Percentiles rank a stretch among this genome's conserved stretches.
These are phyloP conservation scores for Arthrinium puccinioides DNA, from an alignment of 2,329 filamentous ascomycete species.

Conservation along the genomic window DNA sequence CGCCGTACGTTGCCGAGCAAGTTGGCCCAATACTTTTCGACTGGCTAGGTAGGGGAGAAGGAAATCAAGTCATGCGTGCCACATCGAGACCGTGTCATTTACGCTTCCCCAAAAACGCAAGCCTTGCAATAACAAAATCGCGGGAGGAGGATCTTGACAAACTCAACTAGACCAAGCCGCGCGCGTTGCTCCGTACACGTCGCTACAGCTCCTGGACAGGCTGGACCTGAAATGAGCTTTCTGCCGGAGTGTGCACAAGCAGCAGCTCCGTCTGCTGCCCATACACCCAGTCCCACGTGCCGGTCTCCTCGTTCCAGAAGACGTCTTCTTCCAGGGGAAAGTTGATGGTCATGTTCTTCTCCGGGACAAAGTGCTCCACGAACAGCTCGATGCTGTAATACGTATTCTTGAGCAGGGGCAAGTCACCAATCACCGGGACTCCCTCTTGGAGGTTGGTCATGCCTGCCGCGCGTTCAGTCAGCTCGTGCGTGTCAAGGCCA, in stretches of 20 bases:
- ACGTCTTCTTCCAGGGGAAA: slow-evolving; percentile 44
- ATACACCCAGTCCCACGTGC: slow-evolving; percentile 40
- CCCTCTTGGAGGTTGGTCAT: slow-evolving; percentile 42
- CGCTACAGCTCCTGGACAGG: no score
- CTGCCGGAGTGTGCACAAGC: slow-evolving; percentile 23
- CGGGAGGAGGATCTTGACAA: no score
- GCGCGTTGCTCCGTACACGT: no score
- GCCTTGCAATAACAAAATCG: no score
- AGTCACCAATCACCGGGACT: slow-evolving; percentile 38
- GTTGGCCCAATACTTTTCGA: no score
- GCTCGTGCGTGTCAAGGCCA: not conserved
- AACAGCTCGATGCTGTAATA: slow-evolving; percentile 45
- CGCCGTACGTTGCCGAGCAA: no score
- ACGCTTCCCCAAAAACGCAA: no score
- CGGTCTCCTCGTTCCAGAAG: slow-evolving; percentile 32
- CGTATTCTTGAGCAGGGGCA: slow-evolving; percentile 34
- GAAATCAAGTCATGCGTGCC: no score
- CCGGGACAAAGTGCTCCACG: slow-evolving; percentile 38
- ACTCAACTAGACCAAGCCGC: no score
- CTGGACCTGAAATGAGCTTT: no score
- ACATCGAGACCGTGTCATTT: no score
- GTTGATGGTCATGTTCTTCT: slow-evolving; percentile 33
- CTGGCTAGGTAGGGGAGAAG: no score
- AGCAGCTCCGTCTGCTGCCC: slow-evolving; percentile 39
- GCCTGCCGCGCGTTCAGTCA: slow-evolving; percentile 25